A percentile compares a stretch with the other conserved stretches of the same genome.
These are phyloP conservation scores for Fusarium sp. DNA, from an alignment of 2,329 filamentous ascomycete species.

Conservation along the genomic window DNA sequence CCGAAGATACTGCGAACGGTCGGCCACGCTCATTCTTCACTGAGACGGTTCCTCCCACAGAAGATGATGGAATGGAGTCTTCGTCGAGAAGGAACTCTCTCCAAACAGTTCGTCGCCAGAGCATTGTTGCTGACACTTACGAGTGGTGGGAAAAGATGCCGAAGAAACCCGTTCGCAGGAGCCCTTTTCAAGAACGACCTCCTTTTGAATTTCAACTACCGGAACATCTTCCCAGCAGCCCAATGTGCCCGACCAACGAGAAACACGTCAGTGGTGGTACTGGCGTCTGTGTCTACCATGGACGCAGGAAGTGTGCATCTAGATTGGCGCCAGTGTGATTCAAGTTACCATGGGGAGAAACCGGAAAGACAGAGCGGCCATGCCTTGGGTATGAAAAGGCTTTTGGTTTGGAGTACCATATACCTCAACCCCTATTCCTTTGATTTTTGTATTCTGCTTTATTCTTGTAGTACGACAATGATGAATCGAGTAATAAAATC, in stretches of 20 bases:
- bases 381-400: background rate
- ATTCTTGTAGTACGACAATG: background rate
- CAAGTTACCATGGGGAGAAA: background rate
- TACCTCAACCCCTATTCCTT: background rate
- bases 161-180: constrained; percentile 31
- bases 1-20: constrained; percentile 50
- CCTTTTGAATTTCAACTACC: constrained; percentile 60
- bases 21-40: constrained; percentile 56
- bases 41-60: constrained; percentile 47
- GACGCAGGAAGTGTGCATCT: constrained; percentile 44
- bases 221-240: constrained; percentile 61
- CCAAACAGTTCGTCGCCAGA: constrained; percentile 34
- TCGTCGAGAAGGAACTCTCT: constrained; percentile 20
- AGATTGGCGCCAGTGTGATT: background rate
- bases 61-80: background rate
- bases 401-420: background rate
- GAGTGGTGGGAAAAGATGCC: constrained; percentile 52
- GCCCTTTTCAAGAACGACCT: constrained; percentile 18
- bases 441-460: background rate
- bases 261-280: constrained; percentile 56
- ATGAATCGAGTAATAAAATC: background rate
- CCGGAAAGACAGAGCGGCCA: background rate
- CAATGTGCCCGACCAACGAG: constrained; percentile 60
- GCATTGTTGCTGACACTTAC: constrained; percentile 36
- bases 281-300: constrained; percentile 62